Evolutionary conservation across 2,329 filamentous ascomycete genomes (phyloP), one percentile per base, ranked within the genome.

Genomic region (Teratosphaeria nubilosa): DNA sequence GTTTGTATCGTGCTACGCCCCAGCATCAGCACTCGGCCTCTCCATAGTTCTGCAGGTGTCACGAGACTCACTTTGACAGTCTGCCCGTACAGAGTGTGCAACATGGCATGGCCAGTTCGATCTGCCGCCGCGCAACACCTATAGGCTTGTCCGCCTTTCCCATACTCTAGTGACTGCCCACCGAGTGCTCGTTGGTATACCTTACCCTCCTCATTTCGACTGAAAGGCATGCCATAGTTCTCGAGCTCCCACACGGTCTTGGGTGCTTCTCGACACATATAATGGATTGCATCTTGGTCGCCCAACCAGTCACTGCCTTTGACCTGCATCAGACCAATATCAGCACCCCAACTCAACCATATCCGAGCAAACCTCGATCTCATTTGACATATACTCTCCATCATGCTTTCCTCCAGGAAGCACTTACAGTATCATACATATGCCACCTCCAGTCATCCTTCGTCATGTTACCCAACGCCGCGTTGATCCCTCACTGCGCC

Each of bases 401-500:
- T 22, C 41, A 1, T 20, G 5, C 20, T 48, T n/a, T 16, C 20
- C n/a, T 48, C n/a, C 34, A 13, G n/a, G 41, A 11, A 20, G n/a
- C 41, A 48, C 41, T 48, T 22, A 48, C 41, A 0, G 80, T 82
- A 65, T 82, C 80, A 69, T 82, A 83, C 77, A 82, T 80, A 67
- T 83, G 80, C 80, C 80, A 82, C 58, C 80, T 74, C 78, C 78
- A 83, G 63, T 82, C 79, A 66, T 83, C 80, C 63, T 77, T 71
- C 45, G 76, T 76, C 77, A 80, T 80, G 64, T 81, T 81, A 63
- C 79, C 80, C 16, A 83, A 70, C 3, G 80, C 80, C 10, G 80
- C 80, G 68, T 82, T 82, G 68, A 86, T 86, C 62, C 83, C 83
- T 62, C 83, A 83, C 72, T 86, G 83, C 25, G 83, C 83, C n/a